Base-by-base conservation (phyloP, 1,284 basidiomycete genomes). In the Entoloma clypeatum region DNA sequence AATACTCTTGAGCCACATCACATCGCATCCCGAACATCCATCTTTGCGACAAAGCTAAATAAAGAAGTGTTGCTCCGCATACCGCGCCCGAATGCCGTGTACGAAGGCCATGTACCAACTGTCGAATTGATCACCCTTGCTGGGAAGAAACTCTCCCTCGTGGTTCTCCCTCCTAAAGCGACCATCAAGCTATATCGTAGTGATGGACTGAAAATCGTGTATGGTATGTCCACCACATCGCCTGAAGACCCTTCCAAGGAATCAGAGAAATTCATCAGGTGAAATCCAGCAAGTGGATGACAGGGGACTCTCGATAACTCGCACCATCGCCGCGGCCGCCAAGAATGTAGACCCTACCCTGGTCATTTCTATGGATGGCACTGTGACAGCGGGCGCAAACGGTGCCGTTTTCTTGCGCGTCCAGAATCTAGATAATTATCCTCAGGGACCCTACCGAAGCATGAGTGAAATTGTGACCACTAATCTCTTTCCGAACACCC, bases 331-430 rank as follows among this genome's bases (percentile, higher is more conserved):
- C 4, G 10, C 35, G 7, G 9, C 19, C 8, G 35, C 35, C 4
- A 37, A 37, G 17, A 22, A 18, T 3, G 14, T 27, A 7, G 35
- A 11, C 6, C n/a, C 35, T 2, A 24, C 25, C n/a, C 9, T 36
- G 11, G 24, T 42, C 10, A 29, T 33, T 26, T 33, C 34, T n/a
- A 40, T 26, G 5, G 35, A 27, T 14, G 35, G 35, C 5, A 32
- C 7, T 5, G 19, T 60, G 28, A 34, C 38, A n/a, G 47, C 47
- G 3, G 50, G 50, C 4, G 39, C 45, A 3, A 44, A 55, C 13
- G 60, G 60, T 13, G 56, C 55, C 1, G 51, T 60, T 6, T 56
- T 61, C 37, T 35, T 61, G 25, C 44, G 39, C n/a, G 27, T 59
- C n/a, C 39, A 52, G 35, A 32, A 25, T 39, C 42, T 24, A 35